phyloP scores from a whole-genome alignment of 345 rosid species.

The Aquilaria yunnanensis region DNA sequence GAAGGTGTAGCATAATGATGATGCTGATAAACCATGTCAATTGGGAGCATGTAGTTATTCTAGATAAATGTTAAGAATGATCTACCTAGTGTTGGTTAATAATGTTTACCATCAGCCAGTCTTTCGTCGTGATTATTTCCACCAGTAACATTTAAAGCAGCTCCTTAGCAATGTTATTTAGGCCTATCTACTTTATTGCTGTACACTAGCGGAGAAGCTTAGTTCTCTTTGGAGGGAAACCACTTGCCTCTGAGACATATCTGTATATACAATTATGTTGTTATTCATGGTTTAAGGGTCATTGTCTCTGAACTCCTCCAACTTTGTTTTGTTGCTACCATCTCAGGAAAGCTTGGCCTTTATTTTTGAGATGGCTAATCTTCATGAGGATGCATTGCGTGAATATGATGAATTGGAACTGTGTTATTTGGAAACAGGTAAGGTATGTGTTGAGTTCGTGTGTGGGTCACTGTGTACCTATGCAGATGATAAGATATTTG shows the following conservation, averaged over 20 bases:
- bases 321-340: conserved; percentile 1
- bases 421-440: conserved; percentile 95
- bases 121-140: too few species aligned
- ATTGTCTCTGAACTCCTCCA: conserved; percentile 9
- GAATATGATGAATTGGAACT: conserved; percentile 96
- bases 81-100: too few species aligned
- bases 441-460: conserved; percentile 9
- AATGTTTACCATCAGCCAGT: too few species aligned
- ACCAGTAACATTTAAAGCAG: conserved; percentile 12
- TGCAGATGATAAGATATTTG: background rate
- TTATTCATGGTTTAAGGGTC: conserved; percentile 9
- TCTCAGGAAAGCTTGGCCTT: conserved; percentile 97
- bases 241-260: conserved; percentile 11
- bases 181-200: background rate
- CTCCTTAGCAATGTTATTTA: conserved; percentile 2
- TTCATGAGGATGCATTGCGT: conserved; percentile 91
- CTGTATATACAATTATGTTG: conserved; percentile 6
- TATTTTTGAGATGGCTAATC: conserved; percentile 96
- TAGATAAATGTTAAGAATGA: background rate
- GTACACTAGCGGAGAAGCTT: conserved; percentile 1
- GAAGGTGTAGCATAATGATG: conserved; percentile 5
- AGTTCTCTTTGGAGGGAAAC: conserved; percentile 3
- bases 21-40: conserved; percentile 8
- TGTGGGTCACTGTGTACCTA: background rate
- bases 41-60: conserved; percentile 1